phyloP scores from a whole-genome alignment of 257 asterid genomes.

The Solanum chilense region DNA sequence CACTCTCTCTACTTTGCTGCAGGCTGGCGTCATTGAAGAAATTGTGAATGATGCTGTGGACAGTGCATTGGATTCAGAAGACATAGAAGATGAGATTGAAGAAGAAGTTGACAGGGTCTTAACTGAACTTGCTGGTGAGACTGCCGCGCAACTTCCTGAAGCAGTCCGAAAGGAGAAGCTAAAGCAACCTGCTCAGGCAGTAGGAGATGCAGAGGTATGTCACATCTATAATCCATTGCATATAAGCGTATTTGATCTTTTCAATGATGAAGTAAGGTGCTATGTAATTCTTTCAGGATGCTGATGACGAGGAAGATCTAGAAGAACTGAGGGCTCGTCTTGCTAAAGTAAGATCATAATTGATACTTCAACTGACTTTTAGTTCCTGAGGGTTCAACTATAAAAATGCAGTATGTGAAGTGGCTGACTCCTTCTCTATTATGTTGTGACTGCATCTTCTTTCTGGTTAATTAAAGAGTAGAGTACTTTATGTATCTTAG shows the following conservation, averaged over 20 bases:
- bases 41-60: constrained; percentile 75
- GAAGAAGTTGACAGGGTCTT: constrained; percentile 91
- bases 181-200: constrained; percentile 64
- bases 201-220: constrained; percentile 52
- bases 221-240: background rate
- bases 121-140: constrained; percentile 90
- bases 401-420: background rate
- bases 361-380: background rate
- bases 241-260: background rate
- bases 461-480: background rate
- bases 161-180: constrained; percentile 66
- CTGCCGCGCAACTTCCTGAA: constrained; percentile 93
- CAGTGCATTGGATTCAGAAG: constrained; percentile 84
- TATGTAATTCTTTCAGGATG: constrained; percentile 33
- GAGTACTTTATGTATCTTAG: background rate
- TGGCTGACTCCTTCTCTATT: background rate
- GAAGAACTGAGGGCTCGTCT: constrained; percentile 95
- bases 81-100: constrained; percentile 92
- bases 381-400: background rate
- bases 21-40: constrained; percentile 97
- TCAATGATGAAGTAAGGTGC: background rate
- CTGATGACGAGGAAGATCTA: constrained; percentile 86
- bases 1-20: background rate
- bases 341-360: constrained; percentile 72
- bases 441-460: background rate